Conservation (phyloP, 768 basidiomycete genomes). For the Kondoa subrosea region DNA sequence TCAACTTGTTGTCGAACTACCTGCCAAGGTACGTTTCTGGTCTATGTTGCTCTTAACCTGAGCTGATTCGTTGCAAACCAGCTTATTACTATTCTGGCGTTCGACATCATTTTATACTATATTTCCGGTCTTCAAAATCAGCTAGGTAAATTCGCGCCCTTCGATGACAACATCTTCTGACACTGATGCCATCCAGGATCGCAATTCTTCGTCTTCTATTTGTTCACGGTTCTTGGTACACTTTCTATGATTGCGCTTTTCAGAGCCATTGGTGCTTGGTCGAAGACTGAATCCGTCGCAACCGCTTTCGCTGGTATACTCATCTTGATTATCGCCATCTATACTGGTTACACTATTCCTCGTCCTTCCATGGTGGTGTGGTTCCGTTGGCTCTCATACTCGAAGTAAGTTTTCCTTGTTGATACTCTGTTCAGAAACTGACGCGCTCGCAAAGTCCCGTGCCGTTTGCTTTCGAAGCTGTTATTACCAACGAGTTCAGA, state of each 20-base stretch:
- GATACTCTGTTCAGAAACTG: background rate
- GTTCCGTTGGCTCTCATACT: constrained; percentile 23
- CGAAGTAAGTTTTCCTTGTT: constrained; percentile 12
- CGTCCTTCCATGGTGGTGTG: constrained; percentile 19
- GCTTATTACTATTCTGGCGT: constrained; percentile 17
- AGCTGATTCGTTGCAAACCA: no score
- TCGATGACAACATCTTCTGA: constrained; percentile 20
- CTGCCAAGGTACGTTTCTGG: no score
- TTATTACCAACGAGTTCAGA: constrained; percentile 28
- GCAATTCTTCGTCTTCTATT: constrained; percentile 22
- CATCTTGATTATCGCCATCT: constrained; percentile 21
- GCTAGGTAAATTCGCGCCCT: no score
- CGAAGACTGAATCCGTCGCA: constrained; percentile 17
- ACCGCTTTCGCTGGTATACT: constrained; percentile 19
- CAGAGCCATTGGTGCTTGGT: constrained; percentile 18
- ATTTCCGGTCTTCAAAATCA: constrained; percentile 1
- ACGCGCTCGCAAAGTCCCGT: constrained; percentile 25
- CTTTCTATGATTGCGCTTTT: constrained; percentile 24
- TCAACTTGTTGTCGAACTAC: constrained; percentile 25
- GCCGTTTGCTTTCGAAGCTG: constrained; percentile 28
- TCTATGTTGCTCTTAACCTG: no score
- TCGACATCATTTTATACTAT: constrained; percentile 25
- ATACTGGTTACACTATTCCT: constrained; percentile 24
- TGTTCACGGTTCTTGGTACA: constrained; percentile 20
- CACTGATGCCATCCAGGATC: constrained; percentile 28